Conservation (phyloP, 345 rosid genomes). For the Tarenaya hassleriana region DNA sequence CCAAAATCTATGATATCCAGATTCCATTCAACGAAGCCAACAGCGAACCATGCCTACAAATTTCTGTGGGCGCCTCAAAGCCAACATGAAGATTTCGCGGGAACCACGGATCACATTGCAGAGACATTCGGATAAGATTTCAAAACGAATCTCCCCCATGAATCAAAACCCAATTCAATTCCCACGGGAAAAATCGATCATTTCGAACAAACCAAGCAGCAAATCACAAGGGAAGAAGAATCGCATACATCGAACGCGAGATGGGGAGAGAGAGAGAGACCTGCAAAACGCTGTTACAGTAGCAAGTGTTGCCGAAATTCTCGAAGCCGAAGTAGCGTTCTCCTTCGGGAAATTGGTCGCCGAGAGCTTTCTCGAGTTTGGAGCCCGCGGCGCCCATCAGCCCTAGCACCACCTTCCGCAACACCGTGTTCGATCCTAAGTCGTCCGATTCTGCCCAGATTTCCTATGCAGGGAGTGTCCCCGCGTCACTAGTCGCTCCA, state of each 20-base stretch:
- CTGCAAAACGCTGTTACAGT: constrained; percentile 98
- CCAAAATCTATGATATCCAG: too few species aligned
- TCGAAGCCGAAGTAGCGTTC: constrained; percentile 98
- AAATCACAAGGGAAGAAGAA: background rate
- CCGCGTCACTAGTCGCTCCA: constrained; percentile 14
- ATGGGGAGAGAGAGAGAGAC: constrained; percentile 27
- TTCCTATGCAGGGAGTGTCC: constrained; percentile 12
- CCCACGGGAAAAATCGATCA: background rate
- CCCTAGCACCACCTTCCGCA: constrained; percentile 24
- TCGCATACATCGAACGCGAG: constrained; percentile 4
- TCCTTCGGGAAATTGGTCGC: constrained; percentile 99
- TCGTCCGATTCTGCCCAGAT: constrained; percentile 28
- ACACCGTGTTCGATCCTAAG: constrained; percentile 32
- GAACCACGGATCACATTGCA: constrained; percentile 2
- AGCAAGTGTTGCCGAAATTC: constrained; percentile 98
- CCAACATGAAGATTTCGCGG: background rate
- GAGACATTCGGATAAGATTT: background rate
- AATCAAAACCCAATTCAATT: constrained; percentile 10
- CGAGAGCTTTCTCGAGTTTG: constrained; percentile 98
- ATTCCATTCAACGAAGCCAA: too few species aligned
- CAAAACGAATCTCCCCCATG: background rate
- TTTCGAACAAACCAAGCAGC: constrained; percentile 12
- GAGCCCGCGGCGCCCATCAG: constrained; percentile 97
- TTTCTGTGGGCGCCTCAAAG: too few species aligned
- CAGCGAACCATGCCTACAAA: too few species aligned